phyloP scores from a whole-genome alignment of 176 grass and related monocot species.

The Oryza nivara region DNA sequence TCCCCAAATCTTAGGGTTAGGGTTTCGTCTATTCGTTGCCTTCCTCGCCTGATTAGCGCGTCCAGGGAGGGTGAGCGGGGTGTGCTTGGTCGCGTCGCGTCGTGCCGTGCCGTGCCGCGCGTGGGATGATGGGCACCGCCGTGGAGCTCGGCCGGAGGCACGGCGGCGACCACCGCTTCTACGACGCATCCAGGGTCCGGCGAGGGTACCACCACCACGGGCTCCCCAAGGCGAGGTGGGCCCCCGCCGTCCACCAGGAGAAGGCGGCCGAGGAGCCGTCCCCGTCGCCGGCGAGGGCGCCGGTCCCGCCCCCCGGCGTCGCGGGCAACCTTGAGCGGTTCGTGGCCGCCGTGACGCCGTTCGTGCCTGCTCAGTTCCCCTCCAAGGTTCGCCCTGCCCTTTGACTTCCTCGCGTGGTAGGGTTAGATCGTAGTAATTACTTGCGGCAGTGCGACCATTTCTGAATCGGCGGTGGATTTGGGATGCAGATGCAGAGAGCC shows the following conservation, averaged over 20 bases:
- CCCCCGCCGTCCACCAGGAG: not conserved
- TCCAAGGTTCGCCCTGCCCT: conserved; percentile 31
- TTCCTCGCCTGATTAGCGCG: conserved; percentile 20
- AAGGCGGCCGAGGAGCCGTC: conserved; percentile 17
- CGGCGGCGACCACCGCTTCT: conserved; percentile 36
- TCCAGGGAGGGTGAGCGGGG: not conserved
- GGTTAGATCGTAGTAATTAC: not conserved
- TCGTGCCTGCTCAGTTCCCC: conserved; percentile 39
- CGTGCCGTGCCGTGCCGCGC: not conserved
- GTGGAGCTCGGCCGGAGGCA: conserved; percentile 40
- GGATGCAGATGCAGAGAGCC: conserved; percentile 39
- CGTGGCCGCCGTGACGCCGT: conserved; percentile 44
- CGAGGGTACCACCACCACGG: conserved; percentile 31
- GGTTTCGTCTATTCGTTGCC: conserved; percentile 41
- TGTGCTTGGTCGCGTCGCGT: not conserved
- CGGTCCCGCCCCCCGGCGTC: not conserved
- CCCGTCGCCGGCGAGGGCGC: not conserved
- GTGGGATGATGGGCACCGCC: conserved; percentile 48
- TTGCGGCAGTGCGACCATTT: not conserved
- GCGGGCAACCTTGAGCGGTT: conserved; percentile 51
- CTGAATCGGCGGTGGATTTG: conserved; percentile 14
- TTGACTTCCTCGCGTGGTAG: not conserved
- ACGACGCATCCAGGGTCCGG: conserved; percentile 35
- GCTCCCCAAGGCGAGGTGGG: conserved; percentile 16
- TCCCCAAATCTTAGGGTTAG: conserved; percentile 47